Base-by-base conservation (phyloP, 1,284 basidiomycete genomes). In the Ganoderma meredithae region DNA sequence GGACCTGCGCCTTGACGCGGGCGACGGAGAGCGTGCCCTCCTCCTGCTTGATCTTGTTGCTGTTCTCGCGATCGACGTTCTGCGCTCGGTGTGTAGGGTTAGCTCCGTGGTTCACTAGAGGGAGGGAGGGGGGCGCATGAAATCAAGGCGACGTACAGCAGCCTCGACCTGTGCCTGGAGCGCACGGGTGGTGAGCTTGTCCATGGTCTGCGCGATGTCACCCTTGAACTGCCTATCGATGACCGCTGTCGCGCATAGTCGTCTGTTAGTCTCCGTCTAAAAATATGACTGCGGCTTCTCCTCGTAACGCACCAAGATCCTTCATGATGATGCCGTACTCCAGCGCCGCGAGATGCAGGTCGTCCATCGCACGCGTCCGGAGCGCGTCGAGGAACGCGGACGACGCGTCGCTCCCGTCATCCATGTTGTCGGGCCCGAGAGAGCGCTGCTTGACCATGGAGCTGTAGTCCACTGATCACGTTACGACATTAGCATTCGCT, bases 171-270 rank as follows among this genome's bases (percentile, higher is more conserved):
- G 92, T 7, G 92, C 91, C 76, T 94, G 90, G 53, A 94, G 81
- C 12, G 91, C 93, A 74, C 92, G 85, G 10, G 92, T 93, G 3
- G 92, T 94, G 63, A 94, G 82, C 75, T 92, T 92, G 76, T 94
- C 91, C 93, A 94, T 94, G 0, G 92, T 93, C 31, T 86, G 82
- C 0, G 92, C 93, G 70, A 94, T 93, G 71, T 95, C 88, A 41
- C 84, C 92, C 81, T 94, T 94, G 83, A 94, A 94, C 73, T 93
- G 90, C 43, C 92, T 83, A 76, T 94, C 92, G 68, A 94, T 94
- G 67, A 94, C 92, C 69, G 92, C 92, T 90, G 64, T 56, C 65
- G 65, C 36, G 33, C 27, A 15, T 33, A 17, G 13, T 27, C 19
- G n/a, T 47, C 8, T 2, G 17, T 55, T 19, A 55, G 27, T 33